Base-by-base conservation (phyloP, 31 red algal species). In the Asparagopsis taxiformis region DNA sequence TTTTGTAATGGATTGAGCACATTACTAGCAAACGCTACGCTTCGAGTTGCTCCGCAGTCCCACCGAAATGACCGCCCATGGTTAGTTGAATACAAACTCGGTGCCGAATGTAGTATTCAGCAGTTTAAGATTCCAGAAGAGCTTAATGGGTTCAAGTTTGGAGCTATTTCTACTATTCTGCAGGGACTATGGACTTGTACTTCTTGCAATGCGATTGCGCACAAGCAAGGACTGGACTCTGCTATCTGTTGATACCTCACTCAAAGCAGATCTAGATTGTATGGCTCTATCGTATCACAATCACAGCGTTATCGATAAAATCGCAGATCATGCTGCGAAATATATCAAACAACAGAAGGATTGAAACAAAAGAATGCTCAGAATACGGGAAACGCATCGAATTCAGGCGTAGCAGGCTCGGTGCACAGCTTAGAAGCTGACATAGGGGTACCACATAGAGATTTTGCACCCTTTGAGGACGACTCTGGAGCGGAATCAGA, bases 1-100 rank as follows among this genome's bases (percentile, higher is more conserved):
- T 82, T 89, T 72, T 95, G 91, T 58, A 89, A 95, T 70, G 91
- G 91, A 6, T 56, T 87, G n/a, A 88, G 82, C 26, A 95, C 85
- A 25, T 78, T 95, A 2, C 68, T 95, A 46, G 68, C 75, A 6
- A 95, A 95, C 53, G 77, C 78, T 28, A 73, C 85, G 6, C 70
- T 88, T 65, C 77, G 77, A 15, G 79, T 91, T 38, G 77, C 70
- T 31, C 68, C 75, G 3, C 76, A 74, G 51, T 74, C 72, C 16
- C 62, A 64, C 44, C 33, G 56, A 30, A 77, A 77, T 29, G 87
- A 83, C 24, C 66, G 68, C 3, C 85, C 85, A 15, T 90, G 85
- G 85, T 66, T 90, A 2, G 46, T 74, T 16, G 85, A 90, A 44
- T 90, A 90, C 68, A 79, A 80, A 29, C 55, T 80, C 9, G 85